phyloP scores from a whole-genome alignment of 139 green algal species.

The Chlamydomonas sp. region DNA sequence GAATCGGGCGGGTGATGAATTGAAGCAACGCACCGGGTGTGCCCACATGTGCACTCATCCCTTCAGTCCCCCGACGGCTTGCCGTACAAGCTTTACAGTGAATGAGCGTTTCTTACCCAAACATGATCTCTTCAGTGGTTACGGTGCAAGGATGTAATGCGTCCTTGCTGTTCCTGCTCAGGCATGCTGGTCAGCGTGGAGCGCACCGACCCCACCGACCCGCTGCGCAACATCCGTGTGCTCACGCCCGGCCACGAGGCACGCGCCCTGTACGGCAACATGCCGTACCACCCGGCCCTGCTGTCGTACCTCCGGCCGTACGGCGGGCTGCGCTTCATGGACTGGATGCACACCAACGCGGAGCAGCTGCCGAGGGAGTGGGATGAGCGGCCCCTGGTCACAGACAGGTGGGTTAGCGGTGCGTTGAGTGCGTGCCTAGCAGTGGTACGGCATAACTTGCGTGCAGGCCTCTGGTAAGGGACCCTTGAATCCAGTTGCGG shows the following conservation, averaged over 20 bases:
- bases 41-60: no score
- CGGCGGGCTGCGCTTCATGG: constrained; percentile 47
- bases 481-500: no score
- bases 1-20: no score
- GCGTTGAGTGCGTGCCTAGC: no score
- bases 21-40: no score
- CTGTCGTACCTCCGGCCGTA: constrained; percentile 34
- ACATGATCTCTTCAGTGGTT: no score
- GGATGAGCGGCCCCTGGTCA: constrained; percentile 6
- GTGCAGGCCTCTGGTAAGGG: no score
- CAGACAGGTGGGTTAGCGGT: background rate
- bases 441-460: no score
- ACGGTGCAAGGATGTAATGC: no score
- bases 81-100: no score
- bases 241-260: constrained; percentile 46
- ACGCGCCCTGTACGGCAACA: background rate
- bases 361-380: constrained; percentile 4
- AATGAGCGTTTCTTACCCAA: no score
- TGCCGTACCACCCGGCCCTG: constrained; percentile 45
- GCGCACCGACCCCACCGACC: constrained; percentile 49
- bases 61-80: no score
- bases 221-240: constrained; percentile 51
- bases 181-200: constrained; percentile 24
- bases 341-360: constrained; percentile 43
- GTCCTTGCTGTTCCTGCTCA: background rate